A percentile compares a stretch with the other conserved stretches of the same genome.
phyloP scores from a whole-genome alignment of 2,329 filamentous ascomycete genomes.

The Monilinia vaccinii-corymbosi region DNA sequence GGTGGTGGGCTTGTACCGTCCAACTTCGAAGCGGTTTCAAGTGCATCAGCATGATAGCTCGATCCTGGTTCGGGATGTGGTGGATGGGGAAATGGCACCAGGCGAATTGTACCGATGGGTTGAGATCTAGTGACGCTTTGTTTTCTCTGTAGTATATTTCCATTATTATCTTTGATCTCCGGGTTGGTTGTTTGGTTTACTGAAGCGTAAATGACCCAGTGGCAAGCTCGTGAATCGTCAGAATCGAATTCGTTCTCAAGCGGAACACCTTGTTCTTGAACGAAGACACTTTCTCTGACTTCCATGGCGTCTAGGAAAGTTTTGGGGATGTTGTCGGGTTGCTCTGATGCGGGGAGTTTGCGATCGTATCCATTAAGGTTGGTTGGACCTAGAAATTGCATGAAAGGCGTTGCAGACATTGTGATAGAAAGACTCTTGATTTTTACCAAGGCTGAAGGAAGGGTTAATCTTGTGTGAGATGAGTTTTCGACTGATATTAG shows the following conservation, averaged over 20 bases:
- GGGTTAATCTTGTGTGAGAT: neutral
- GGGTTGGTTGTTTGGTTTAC: constrained; percentile 40
- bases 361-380: constrained; percentile 41
- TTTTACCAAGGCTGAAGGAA: neutral
- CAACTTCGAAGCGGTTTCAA: constrained; percentile 10
- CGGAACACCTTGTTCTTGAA: constrained; percentile 48
- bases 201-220: constrained; percentile 73
- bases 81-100: constrained; percentile 50
- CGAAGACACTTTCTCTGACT: constrained; percentile 52
- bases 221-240: constrained; percentile 71
- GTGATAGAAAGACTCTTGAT: neutral
- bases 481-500: neutral
- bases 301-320: constrained; percentile 56
- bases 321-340: constrained; percentile 39
- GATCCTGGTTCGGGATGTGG: constrained; percentile 48
- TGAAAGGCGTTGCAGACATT: constrained; percentile 24
- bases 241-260: constrained; percentile 67
- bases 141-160: constrained; percentile 34
- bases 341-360: constrained; percentile 33
- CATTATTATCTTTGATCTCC: constrained; percentile 37
- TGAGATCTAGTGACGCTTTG: constrained; percentile 33
- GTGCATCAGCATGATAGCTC: constrained; percentile 17
- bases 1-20: constrained; percentile 9
- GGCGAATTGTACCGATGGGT: constrained; percentile 32
- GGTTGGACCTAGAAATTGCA: constrained; percentile 32